These are phyloP conservation scores for Saccharata proteae DNA, from an alignment of 2,329 filamentous ascomycete species.

Conservation along the genomic window DNA sequence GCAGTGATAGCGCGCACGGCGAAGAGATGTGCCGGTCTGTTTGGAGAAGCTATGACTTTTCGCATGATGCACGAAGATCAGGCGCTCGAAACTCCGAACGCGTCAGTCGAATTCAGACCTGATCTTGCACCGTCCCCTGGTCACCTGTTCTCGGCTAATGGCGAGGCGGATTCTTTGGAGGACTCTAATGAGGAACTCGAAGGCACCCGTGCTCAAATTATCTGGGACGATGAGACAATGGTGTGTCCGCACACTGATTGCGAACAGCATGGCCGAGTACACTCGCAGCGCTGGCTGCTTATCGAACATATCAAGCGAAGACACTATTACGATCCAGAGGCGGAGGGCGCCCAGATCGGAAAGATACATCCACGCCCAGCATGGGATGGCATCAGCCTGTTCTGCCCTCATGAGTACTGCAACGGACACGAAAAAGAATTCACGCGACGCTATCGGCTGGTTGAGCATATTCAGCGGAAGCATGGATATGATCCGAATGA, in stretches of 20 bases:
- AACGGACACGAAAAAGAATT: constrained; percentile 17
- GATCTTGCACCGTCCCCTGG: constrained; percentile 15
- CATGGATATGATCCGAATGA: constrained; percentile 30
- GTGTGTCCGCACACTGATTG: no score
- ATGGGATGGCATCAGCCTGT: constrained; percentile 17
- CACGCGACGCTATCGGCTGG: constrained; percentile 17
- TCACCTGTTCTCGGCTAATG: no score
- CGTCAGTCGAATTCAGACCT: constrained; percentile 25
- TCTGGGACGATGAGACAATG: no score
- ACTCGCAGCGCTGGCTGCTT: no score
- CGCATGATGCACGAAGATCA: constrained; percentile 38
- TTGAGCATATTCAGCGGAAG: constrained; percentile 33
- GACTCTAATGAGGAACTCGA: constrained; percentile 1
- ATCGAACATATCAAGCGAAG: no score
- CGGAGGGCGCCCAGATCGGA: no score
- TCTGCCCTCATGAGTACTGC: constrained; percentile 23
- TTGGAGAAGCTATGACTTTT: constrained; percentile 59
- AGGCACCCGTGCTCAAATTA: no score
- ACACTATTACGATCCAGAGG: no score
- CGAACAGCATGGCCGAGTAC: no score
- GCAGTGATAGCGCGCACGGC: constrained; percentile 56
- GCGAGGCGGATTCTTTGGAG: constrained; percentile 1
- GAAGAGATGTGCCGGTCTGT: constrained; percentile 62
- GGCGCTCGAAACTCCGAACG: constrained; percentile 13
- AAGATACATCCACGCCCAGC: no score